Percentiles rank a stretch among this genome's conserved stretches.
These are phyloP conservation scores for Carex arenaria DNA, from an alignment of 202 grass and related monocot genomes.

Conservation along the genomic window DNA sequence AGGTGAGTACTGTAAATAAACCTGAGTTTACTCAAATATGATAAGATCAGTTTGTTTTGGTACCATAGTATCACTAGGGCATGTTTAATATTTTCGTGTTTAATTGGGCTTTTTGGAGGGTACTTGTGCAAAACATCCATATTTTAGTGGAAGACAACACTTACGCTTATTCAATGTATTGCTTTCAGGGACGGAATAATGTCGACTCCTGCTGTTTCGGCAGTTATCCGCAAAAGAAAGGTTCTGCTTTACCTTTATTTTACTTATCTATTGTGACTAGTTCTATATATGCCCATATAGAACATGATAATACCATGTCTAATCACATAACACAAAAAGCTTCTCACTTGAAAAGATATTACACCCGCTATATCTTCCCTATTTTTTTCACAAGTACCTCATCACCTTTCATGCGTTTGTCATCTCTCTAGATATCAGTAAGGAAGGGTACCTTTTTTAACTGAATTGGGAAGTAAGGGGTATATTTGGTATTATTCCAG, in stretches of 20 bases:
- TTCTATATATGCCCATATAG: neutral
- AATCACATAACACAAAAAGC: neutral
- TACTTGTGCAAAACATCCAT: neutral
- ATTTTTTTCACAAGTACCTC: neutral
- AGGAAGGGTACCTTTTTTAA: neutral
- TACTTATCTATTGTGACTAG: neutral
- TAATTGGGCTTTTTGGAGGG: neutral
- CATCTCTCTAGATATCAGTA: neutral
- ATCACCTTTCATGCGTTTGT: neutral
- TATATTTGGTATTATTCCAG: constrained; percentile 9
- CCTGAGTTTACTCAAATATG: neutral
- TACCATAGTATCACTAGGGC: neutral
- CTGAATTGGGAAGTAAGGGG: neutral
- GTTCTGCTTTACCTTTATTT: constrained; percentile 26
- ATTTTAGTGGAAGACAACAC: neutral
- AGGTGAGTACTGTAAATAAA: constrained; percentile 34
- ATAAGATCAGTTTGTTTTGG: neutral
- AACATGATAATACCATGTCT: neutral
- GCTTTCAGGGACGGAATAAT: constrained; percentile 55
- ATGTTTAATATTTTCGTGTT: neutral
- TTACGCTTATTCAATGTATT: neutral
- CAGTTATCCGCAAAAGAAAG: constrained; percentile 78
- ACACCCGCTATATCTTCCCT: neutral
- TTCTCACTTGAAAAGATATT: neutral
- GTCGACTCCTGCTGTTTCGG: constrained; percentile 86